These are phyloP conservation scores for Ilyonectria robusta DNA, from an alignment of 2,329 filamentous ascomycete species.

Conservation along the genomic window DNA sequence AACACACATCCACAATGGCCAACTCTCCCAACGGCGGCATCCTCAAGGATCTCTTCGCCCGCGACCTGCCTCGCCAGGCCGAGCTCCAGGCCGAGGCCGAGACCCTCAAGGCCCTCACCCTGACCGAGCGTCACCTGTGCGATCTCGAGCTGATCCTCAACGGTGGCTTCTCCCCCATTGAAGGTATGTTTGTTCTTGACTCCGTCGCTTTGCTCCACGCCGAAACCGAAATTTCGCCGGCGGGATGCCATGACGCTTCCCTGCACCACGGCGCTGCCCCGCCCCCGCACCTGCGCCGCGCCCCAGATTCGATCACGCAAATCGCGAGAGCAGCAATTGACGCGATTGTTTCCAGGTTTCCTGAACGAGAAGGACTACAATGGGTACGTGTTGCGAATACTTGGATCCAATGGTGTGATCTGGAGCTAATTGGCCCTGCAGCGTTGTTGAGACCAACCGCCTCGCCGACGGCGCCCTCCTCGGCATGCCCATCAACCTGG, in stretches of 20 bases:
- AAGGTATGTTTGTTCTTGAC: constrained; percentile 72
- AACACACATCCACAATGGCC: constrained; percentile 65
- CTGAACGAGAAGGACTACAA: constrained; percentile 98
- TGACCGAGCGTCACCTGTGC: constrained; percentile 95
- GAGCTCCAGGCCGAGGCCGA: constrained; percentile 89
- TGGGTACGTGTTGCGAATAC: constrained; percentile 69
- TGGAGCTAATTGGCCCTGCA: constrained; percentile 57
- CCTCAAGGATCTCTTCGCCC: constrained; percentile 97
- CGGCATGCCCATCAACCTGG: constrained; percentile 96
- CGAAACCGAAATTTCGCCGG: constrained; percentile 36
- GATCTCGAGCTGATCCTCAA: constrained; percentile 98
- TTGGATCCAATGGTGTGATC: neutral
- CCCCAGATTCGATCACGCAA: constrained; percentile 27
- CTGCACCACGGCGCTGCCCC: constrained; percentile 34
- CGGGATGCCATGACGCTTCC: constrained; percentile 30
- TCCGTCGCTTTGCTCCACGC: constrained; percentile 19
- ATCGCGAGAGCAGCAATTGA: constrained; percentile 33
- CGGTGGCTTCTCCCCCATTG: constrained; percentile 96
- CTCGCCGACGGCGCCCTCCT: constrained; percentile 92
- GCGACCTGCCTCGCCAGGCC: constrained; percentile 86
- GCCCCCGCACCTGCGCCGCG: constrained; percentile 43
- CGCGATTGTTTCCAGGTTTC: constrained; percentile 75
- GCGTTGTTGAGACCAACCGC: constrained; percentile 90
- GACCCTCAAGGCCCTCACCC: constrained; percentile 84
- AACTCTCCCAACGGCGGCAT: constrained; percentile 88